Evolutionary conservation across 2,329 filamentous ascomycete species (phyloP), one percentile per base, ranked within the genome.

Genomic region (Aspergillus pseudoviridinutans): DNA sequence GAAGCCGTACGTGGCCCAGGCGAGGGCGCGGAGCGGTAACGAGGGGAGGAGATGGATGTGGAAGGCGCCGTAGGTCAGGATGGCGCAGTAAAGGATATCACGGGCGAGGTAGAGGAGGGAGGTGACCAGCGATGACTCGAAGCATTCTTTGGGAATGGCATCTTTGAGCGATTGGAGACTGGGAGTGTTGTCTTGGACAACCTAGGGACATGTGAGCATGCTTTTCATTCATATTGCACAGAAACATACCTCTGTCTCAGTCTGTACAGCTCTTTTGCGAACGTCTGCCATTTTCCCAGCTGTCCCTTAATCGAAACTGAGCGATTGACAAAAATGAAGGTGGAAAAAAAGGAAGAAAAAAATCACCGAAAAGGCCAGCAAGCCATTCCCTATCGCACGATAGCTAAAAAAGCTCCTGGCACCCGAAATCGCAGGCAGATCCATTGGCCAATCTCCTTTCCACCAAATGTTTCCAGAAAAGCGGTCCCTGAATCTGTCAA

Each of bases 111-210:
- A 87, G 66, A 75, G 74, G 66, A 83, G 73, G 7, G 83, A 85
- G 35, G 73, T 78, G 62, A 74, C 60, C 50, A 79, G 76, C 28
- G 82, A 82, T 3, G 82, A 81, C 68, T 84, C 70, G 73, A 87
- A 86, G 78, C 85, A 87, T 68, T 87, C 79, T 17, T 79, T 73
- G 27, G 85, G 85, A 61, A 87, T 87, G 53, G 83, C 80, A 64
- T 80, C 64, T 47, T 63, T 66, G 59, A 72, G 63, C 17, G 62
- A 51, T 29, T 61, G 57, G 29, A 66, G 54, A 29, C 49, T 64
- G 32, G 63, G 58, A 25, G 24, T 47, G 12, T 17, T 47, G 44
- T 47, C 44, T 17, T 47, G 44, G 44, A 25, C 20, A 25, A 47
- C 44, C 32, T 38, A 17, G 14, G 32, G 14, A 0, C 17, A 38